A percentile compares a stretch with the other conserved stretches of the same genome.
phyloP scores from a whole-genome alignment of 495 filamentous ascomycete species.

The Hyaloscypha hepaticicola region DNA sequence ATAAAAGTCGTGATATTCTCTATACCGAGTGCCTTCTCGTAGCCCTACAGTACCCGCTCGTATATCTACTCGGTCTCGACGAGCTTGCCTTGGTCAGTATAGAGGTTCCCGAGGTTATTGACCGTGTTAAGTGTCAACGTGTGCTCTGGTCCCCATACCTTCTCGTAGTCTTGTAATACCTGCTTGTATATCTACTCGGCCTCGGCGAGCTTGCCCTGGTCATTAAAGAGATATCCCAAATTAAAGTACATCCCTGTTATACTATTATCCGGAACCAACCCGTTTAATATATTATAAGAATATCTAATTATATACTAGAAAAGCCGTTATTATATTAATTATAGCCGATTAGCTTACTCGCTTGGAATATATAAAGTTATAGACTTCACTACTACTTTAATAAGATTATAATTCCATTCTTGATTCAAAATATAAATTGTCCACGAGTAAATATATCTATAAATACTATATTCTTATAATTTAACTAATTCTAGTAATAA shows the following conservation, averaged over 20 bases:
- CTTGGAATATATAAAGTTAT: too few species aligned
- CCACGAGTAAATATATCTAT: too few species aligned
- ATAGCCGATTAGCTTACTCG: too few species aligned
- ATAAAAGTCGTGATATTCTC: conserved; percentile 33
- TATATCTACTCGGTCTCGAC: conserved; percentile 35
- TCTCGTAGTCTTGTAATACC: conserved; percentile 38
- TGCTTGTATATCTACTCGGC: conserved; percentile 37
- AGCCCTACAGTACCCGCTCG: conserved; percentile 37
- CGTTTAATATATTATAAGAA: conserved; percentile 36
- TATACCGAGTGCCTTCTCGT: conserved; percentile 37
- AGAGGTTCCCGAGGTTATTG: conserved; percentile 33
- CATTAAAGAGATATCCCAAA: conserved; percentile 31
- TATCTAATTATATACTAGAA: not conserved
- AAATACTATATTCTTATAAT: too few species aligned
- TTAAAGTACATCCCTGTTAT: conserved; percentile 32
- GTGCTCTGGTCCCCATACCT: conserved; percentile 39
- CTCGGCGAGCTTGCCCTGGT: conserved; percentile 7
- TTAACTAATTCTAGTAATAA: too few species aligned
- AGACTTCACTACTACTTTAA: too few species aligned
- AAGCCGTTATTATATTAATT: too few species aligned
- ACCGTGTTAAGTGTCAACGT: conserved; percentile 37
- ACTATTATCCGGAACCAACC: conserved; percentile 36
- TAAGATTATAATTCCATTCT: too few species aligned
- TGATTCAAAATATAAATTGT: too few species aligned
- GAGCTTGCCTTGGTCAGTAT: conserved; percentile 30